Percentiles rank a stretch among this genome's conserved stretches.
These are phyloP conservation scores for Aspergillus ochraceoroseus DNA, from an alignment of 2,329 filamentous ascomycete species.

Conservation along the genomic window DNA sequence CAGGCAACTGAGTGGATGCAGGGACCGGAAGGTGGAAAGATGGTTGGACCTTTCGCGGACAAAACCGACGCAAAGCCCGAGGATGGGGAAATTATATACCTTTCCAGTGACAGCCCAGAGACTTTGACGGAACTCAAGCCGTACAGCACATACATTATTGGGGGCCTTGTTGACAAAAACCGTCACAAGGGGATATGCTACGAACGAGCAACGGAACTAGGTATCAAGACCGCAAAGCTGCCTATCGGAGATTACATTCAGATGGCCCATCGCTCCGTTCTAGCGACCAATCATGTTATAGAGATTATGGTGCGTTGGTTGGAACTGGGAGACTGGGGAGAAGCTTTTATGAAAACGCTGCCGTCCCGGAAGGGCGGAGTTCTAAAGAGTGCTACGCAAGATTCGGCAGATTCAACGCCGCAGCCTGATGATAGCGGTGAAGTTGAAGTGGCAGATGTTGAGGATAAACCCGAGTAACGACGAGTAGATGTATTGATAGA, in stretches of 20 bases:
- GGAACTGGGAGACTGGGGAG: constrained; percentile 83
- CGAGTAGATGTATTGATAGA: constrained; percentile 1
- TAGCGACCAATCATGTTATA: constrained; percentile 92
- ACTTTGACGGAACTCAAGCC: constrained; percentile 78
- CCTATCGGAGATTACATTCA: constrained; percentile 94
- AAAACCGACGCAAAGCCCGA: constrained; percentile 30
- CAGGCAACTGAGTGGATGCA: constrained; percentile 65
- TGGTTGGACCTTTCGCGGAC: constrained; percentile 57
- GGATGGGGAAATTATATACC: constrained; percentile 68
- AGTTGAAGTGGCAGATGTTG: constrained; percentile 9
- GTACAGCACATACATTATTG: constrained; percentile 86
- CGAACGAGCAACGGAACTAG: constrained; percentile 66
- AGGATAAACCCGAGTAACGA: constrained; percentile 15
- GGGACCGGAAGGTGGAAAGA: constrained; percentile 50
- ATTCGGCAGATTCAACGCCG: constrained; percentile 13
- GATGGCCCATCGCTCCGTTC: constrained; percentile 78
- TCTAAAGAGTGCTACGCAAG: constrained; percentile 45
- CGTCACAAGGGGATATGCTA: constrained; percentile 93
- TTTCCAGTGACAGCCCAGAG: constrained; percentile 85
- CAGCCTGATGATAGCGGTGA: constrained; percentile 28
- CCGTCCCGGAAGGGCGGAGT: constrained; percentile 82
- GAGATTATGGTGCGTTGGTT: constrained; percentile 96
- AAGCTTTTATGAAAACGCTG: constrained; percentile 81
- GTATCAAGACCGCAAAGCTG: constrained; percentile 80
- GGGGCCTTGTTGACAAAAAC: constrained; percentile 93